Percentiles rank a stretch among this genome's conserved stretches.
phyloP scores from a whole-genome alignment of 2,329 filamentous ascomycete genomes.

The Simplicillium sp. region DNA sequence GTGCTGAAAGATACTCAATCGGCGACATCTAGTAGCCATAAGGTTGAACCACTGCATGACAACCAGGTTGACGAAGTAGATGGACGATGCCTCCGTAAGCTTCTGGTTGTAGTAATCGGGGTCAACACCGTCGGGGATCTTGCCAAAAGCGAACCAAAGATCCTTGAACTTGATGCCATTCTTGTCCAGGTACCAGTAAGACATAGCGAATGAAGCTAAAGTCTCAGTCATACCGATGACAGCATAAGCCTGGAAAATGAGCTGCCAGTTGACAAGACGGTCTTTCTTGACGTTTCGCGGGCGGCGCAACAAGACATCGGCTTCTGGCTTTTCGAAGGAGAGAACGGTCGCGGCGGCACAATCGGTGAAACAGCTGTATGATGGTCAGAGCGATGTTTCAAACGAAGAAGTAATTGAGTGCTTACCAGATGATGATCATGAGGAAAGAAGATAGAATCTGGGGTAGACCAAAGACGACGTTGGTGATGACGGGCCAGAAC shows the following conservation, averaged over 20 bases:
- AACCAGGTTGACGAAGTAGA: conserved; percentile 74
- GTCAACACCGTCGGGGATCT: conserved; percentile 37
- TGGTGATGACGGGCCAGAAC: conserved; percentile 68
- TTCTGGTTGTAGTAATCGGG: conserved; percentile 43
- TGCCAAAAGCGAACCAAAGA: conserved; percentile 61
- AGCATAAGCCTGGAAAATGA: conserved; percentile 65
- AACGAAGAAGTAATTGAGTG: neutral
- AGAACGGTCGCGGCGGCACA: conserved; percentile 63
- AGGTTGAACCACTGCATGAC: conserved; percentile 78
- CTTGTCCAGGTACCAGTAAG: conserved; percentile 55
- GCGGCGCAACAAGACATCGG: conserved; percentile 60
- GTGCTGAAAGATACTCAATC: conserved; percentile 62
- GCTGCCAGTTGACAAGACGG: conserved; percentile 62
- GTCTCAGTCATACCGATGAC: conserved; percentile 59
- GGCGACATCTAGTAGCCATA: conserved; percentile 56
- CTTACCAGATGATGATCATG: conserved; percentile 57
- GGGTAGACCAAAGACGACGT: conserved; percentile 61
- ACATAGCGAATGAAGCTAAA: conserved; percentile 51
- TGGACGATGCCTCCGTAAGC: conserved; percentile 57
- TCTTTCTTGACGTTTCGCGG: conserved; percentile 62
- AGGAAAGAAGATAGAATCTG: conserved; percentile 66
- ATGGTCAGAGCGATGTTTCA: neutral
- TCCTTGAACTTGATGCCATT: conserved; percentile 54
- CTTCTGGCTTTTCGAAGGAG: conserved; percentile 69
- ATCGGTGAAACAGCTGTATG: conserved; percentile 60